phyloP scores from a whole-genome alignment of 805 yeast species.

The Candida pseudoglaebosa region DNA sequence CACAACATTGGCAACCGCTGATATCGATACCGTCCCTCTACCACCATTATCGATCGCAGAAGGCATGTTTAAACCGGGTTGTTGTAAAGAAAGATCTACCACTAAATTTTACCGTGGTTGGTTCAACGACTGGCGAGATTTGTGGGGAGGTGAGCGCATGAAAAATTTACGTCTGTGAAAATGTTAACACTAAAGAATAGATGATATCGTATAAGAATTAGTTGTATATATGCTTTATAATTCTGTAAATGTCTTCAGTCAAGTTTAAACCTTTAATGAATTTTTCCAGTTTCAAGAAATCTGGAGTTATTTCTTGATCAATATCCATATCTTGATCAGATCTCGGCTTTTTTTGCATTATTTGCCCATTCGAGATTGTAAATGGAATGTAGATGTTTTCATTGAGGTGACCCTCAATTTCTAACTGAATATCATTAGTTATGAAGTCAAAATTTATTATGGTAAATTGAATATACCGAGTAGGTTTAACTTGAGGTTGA shows the following conservation, averaged over 20 bases:
- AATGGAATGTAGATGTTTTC: slow-evolving; percentile 16
- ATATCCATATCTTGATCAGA: slow-evolving; percentile 20
- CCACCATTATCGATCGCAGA: slow-evolving; percentile 1
- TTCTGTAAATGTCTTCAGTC: slow-evolving; percentile 28
- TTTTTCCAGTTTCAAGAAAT: slow-evolving; percentile 1
- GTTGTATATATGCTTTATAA: slow-evolving; percentile 15
- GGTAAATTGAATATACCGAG: slow-evolving; percentile 12
- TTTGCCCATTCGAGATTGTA: slow-evolving; percentile 29
- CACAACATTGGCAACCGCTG: slow-evolving; percentile 27
- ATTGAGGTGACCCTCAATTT: slow-evolving; percentile 15
- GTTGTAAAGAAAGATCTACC: background rate
- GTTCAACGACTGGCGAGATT: background rate
- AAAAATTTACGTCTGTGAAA: background rate
- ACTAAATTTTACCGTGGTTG: background rate
- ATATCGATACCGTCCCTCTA: slow-evolving; percentile 12
- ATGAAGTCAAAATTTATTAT: slow-evolving; percentile 22
- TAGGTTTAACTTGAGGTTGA: background rate
- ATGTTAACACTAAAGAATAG: no score
- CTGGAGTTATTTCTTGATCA: slow-evolving; percentile 11
- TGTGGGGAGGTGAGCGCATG: slow-evolving; percentile 2
- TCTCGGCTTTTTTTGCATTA: slow-evolving; percentile 5
- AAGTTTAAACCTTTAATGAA: slow-evolving; percentile 25
- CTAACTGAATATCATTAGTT: slow-evolving; percentile 21
- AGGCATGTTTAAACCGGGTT: slow-evolving; percentile 3
- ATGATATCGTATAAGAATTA: background rate